These are phyloP conservation scores for Sphenostylis stenocarpa DNA, from an alignment of 306 rosid genomes.

Conservation along the genomic window DNA sequence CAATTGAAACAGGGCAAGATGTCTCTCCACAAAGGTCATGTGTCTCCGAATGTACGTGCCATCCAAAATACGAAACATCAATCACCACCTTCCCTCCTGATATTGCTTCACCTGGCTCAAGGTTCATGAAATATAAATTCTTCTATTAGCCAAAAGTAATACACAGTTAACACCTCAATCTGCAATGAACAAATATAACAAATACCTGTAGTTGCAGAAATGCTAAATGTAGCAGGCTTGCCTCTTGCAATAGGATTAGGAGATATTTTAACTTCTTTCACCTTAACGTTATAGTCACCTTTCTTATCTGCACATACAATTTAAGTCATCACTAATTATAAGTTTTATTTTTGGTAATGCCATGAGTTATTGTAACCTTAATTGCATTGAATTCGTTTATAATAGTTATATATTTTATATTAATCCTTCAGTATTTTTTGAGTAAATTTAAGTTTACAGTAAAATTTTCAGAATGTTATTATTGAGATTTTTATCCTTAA, in stretches of 20 bases:
- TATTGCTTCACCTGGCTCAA: slow-evolving; percentile 46
- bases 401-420: too few species aligned
- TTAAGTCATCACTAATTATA: too few species aligned
- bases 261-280: not conserved
- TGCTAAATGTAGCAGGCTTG: not conserved
- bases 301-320: not conserved
- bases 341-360: too few species aligned
- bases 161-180: too few species aligned
- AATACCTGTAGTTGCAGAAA: not conserved
- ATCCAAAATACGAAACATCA: slow-evolving; percentile 63
- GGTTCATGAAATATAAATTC: not conserved
- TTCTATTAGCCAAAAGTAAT: not conserved
- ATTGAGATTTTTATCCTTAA: too few species aligned
- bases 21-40: slow-evolving; percentile 67
- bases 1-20: slow-evolving; percentile 64
- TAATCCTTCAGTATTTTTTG: too few species aligned
- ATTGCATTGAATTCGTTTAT: too few species aligned
- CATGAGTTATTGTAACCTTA: not conserved
- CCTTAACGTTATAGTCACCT: not conserved
- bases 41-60: slow-evolving; percentile 60
- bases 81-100: slow-evolving; percentile 67
- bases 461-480: too few species aligned
- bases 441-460: too few species aligned
- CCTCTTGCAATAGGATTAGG: not conserved
- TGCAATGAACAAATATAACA: too few species aligned